Percentiles rank a stretch among this genome's conserved stretches.
Conservation (phyloP, 768 basidiomycete species). For the Boletus tylopilopsis region DNA sequence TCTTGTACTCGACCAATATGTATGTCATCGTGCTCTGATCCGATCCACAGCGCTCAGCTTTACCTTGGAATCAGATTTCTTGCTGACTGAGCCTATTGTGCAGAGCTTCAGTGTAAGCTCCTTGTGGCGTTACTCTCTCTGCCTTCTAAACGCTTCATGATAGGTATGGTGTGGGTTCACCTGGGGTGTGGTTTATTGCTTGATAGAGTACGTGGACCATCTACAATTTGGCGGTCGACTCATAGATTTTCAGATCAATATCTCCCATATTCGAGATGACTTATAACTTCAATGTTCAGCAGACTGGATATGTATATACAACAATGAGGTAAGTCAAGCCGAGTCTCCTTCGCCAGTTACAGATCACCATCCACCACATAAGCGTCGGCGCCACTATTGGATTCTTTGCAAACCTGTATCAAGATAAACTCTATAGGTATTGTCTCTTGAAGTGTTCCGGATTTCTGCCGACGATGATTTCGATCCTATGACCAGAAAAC, state of each 20-base stretch:
- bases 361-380: conserved; percentile 2
- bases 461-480: conserved; percentile 8
- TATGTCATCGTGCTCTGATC: conserved; percentile 32
- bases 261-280: conserved; percentile 50
- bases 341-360: not conserved
- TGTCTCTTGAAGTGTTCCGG: not conserved
- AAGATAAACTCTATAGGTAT: conserved; percentile 52
- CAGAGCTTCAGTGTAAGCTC: conserved; percentile 61
- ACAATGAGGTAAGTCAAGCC: conserved; percentile 42
- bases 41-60: not conserved
- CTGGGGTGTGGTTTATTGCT: conserved; percentile 71
- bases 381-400: conserved; percentile 53
- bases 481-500: conserved; percentile 21
- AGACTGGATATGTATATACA: conserved; percentile 56
- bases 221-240: not conserved
- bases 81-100: conserved; percentile 60
- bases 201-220: conserved; percentile 46
- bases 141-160: not conserved
- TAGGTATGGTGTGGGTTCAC: conserved; percentile 66
- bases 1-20: conserved; percentile 69
- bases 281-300: conserved; percentile 58
- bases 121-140: not conserved
- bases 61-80: conserved; percentile 13
- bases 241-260: conserved; percentile 40
- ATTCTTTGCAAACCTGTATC: conserved; percentile 40